Conservation (phyloP, 176 grass and related monocot species). For the Poa pratensis region DNA sequence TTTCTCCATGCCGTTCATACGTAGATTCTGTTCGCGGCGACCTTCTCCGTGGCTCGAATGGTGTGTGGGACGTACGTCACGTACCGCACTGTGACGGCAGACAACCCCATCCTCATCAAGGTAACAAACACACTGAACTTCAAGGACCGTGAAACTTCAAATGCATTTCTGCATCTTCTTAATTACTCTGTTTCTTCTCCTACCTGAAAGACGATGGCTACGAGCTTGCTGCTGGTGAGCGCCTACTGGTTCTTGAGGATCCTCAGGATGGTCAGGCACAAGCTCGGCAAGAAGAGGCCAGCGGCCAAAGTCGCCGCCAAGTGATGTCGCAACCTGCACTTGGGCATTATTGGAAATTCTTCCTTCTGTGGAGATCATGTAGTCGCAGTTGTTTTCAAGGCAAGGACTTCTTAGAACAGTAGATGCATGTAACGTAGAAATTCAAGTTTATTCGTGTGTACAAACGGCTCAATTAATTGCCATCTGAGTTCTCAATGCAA, state of each 20-base stretch:
- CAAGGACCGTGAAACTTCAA: background rate
- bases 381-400: background rate
- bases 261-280: slow-evolving; percentile 73
- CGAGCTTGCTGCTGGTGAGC: slow-evolving; percentile 79
- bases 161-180: background rate
- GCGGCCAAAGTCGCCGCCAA: background rate
- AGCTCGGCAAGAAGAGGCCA: slow-evolving; percentile 57
- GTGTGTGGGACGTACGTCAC: slow-evolving; percentile 71
- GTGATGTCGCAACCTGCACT: background rate
- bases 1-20: background rate
- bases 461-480: background rate
- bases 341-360: background rate
- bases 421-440: slow-evolving; percentile 13
- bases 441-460: background rate
- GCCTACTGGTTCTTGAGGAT: slow-evolving; percentile 91
- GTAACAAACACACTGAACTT: slow-evolving; percentile 23
- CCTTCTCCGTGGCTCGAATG: slow-evolving; percentile 89
- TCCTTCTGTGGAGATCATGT: slow-evolving; percentile 5
- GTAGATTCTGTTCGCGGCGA: slow-evolving; percentile 75
- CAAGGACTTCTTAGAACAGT: slow-evolving; percentile 10
- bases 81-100: slow-evolving; percentile 63
- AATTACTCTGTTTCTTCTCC: background rate
- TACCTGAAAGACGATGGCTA: slow-evolving; percentile 61
- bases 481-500: background rate
- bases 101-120: slow-evolving; percentile 81